Evolutionary conservation across 495 filamentous ascomycete species (phyloP).

Genomic region (Lichina pygmaea): DNA sequence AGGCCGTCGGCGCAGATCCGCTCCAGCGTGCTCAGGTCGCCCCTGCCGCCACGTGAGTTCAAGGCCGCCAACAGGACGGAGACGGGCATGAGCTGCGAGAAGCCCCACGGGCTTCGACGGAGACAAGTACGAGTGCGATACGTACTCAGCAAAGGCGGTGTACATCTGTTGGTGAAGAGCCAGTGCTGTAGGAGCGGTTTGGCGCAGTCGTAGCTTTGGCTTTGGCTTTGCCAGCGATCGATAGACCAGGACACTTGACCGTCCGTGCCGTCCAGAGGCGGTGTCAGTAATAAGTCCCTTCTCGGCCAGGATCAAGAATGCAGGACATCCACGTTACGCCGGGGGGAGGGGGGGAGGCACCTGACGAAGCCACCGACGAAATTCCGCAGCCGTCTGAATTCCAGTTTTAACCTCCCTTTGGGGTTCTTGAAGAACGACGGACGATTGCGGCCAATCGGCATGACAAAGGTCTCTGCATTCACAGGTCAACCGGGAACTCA

Average conservation of each 20-base stretch:
- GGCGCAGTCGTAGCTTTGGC: conserved; percentile 15
- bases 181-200: conserved; percentile 22
- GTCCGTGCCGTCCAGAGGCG: too few species aligned
- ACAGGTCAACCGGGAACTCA: too few species aligned
- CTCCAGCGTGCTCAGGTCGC: conserved; percentile 27
- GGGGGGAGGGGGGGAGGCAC: conserved; percentile 7
- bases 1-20: conserved; percentile 34
- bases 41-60: conserved; percentile 11
- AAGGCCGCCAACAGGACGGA: not conserved
- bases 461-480: conserved; percentile 21
- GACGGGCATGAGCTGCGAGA: not conserved
- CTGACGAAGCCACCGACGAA: conserved; percentile 14
- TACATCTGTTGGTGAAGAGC: conserved; percentile 43
- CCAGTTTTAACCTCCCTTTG: conserved; percentile 16
- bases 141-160: conserved; percentile 38
- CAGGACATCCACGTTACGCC: not conserved
- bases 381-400: conserved; percentile 20
- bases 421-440: conserved; percentile 26
- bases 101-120: not conserved
- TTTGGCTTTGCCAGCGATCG: conserved; percentile 20
- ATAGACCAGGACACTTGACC: conserved; percentile 8
- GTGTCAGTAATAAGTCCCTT: not conserved
- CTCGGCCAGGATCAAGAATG: not conserved
- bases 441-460: conserved; percentile 25
- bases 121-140: not conserved